phyloP scores from a whole-genome alignment of 371 early-diverging fungal genomes.

The Capillidium heterosporum region DNA sequence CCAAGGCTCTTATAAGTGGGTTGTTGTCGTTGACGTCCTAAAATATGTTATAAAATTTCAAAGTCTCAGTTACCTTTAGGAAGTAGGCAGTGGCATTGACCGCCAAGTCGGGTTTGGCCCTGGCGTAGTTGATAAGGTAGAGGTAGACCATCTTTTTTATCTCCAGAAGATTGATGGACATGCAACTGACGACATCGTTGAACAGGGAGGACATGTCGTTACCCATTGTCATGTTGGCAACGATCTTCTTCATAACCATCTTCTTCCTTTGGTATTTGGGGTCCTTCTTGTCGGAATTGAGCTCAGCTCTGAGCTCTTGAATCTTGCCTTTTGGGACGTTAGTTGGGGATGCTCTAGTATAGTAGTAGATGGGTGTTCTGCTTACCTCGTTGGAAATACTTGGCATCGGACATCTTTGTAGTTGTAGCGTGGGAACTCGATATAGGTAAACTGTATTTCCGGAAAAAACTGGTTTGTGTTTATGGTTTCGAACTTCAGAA shows the following conservation, averaged over 20 bases:
- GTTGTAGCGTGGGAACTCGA: no score
- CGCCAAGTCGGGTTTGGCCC: conserved; percentile 76
- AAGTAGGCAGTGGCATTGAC: conserved; percentile 59
- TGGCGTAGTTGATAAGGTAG: conserved; percentile 66
- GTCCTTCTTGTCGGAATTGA: conserved; percentile 79
- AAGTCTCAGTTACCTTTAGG: conserved; percentile 23
- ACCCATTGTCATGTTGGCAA: conserved; percentile 61
- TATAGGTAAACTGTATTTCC: no score
- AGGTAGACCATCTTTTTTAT: conserved; percentile 89
- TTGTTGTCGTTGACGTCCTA: conserved; percentile 62
- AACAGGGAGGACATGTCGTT: conserved; percentile 70
- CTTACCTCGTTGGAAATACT: conserved; percentile 66
- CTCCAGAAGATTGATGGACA: conserved; percentile 29
- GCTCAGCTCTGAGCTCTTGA: conserved; percentile 83
- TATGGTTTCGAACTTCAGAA: no score
- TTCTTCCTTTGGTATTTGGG: conserved; percentile 71
- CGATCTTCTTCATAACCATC: conserved; percentile 60
- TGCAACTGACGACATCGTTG: conserved; percentile 32
- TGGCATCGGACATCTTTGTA: conserved; percentile 42
- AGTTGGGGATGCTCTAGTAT: not conserved
- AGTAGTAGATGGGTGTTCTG: not conserved
- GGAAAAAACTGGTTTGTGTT: no score
- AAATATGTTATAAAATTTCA: not conserved
- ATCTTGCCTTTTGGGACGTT: conserved; percentile 54
- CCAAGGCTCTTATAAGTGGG: conserved; percentile 70